A percentile compares a stretch with the other conserved stretches of the same genome.
These are phyloP conservation scores for Tuber umbilicatum DNA, from an alignment of 495 filamentous ascomycete species.

Conservation along the genomic window DNA sequence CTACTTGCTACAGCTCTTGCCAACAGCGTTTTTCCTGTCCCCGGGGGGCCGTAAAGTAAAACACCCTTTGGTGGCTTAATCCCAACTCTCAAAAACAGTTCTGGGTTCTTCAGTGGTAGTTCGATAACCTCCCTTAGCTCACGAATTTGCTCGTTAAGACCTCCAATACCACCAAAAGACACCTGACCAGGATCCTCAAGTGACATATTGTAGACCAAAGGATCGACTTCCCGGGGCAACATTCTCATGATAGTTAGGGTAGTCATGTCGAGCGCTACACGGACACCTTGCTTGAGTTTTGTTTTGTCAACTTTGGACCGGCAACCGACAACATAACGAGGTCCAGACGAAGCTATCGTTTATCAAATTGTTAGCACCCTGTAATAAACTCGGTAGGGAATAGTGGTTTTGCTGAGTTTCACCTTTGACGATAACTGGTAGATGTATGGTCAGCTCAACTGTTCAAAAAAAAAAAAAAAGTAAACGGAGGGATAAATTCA, in stretches of 20 bases:
- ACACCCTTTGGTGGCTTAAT: constrained; percentile 99
- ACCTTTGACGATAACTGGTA: constrained; percentile 41
- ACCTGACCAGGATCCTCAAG: constrained; percentile 96
- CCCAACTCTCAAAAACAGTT: constrained; percentile 91
- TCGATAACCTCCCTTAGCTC: constrained; percentile 98
- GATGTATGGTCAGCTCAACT: constrained; percentile 22
- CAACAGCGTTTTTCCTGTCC: constrained; percentile 93
- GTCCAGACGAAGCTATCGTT: constrained; percentile 87
- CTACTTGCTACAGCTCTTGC: constrained; percentile 95
- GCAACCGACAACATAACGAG: constrained; percentile 97
- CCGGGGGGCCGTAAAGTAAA: constrained; percentile 87
- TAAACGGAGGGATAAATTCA: constrained; percentile 47
- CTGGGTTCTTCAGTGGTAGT: constrained; percentile 95
- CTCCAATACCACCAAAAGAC: constrained; percentile 98
- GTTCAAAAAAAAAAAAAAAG: background rate
- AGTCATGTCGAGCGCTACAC: constrained; percentile 98
- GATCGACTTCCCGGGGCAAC: constrained; percentile 97
- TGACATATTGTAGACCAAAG: constrained; percentile 99
- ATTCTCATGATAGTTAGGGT: constrained; percentile 99
- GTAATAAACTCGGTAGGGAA: constrained; percentile 23
- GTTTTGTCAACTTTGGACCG: constrained; percentile 94
- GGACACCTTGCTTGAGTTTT: constrained; percentile 95
- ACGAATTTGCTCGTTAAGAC: constrained; percentile 96
- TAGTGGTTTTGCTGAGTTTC: background rate
- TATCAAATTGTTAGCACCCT: constrained; percentile 49